Evolutionary conservation across 371 early-diverging fungal species (phyloP), one percentile per base, ranked within the genome.

Genomic region (Mucor sp.): DNA sequence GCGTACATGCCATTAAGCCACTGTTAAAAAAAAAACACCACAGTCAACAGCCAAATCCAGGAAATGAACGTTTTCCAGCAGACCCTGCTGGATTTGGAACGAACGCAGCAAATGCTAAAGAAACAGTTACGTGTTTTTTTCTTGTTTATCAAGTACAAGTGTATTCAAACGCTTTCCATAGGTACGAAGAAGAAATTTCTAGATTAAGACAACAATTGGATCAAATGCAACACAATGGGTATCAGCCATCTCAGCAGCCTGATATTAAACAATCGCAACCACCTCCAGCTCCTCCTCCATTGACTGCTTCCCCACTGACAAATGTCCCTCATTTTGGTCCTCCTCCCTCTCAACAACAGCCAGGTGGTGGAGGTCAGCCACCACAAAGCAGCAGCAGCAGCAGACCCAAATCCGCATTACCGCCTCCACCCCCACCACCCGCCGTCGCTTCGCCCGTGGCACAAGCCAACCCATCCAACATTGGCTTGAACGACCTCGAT

Each of bases 51-150:
- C 63, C 96, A 96, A 78, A 85, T 94, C 58, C 83, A 83, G 71
- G 96, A 96, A 79, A 87, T 94, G 76, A 80, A 81, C 53, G 69
- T 83, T 19, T 87, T 94, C 68, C 94, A 94, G 73, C 91, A 93
- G 73, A 87, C 79, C 58, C 73, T 96, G 43, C 79, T 75, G 50
- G 96, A 96, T 50, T 82, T 96, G 62, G 95, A 96, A 69, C 81
- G 91, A 61, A 85, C 87, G 25, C 94, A 95, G 67, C 85, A 86
- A 66, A 76, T 81, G 50, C 83, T 93, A 19, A 93, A 94, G 79
- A 85, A 87, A 72, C 88, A 90, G 87, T 87, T 82, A 66, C 75
- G 60, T 63, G 35, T 64, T 58, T 62, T 33, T 35, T 61, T 43
- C 5, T 27, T 62, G 56, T 17, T 37, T 25, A 23, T 41, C 37